These are phyloP conservation scores for Hypomontagnella submonticulosa DNA, from an alignment of 495 filamentous ascomycete species.

Conservation along the genomic window DNA sequence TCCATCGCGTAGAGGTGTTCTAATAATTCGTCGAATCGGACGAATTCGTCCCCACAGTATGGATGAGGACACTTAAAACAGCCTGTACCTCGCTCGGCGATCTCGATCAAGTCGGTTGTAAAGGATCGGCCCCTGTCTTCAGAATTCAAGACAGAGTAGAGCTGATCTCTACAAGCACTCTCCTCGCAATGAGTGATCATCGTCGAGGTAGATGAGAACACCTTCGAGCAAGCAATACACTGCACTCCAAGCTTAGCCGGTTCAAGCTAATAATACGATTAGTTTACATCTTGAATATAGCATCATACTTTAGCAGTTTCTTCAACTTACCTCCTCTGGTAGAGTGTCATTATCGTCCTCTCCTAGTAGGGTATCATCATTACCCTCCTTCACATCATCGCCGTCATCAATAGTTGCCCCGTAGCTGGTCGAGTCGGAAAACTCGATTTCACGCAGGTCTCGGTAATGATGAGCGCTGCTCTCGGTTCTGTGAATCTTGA, in stretches of 20 bases:
- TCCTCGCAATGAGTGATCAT: slow-evolving; percentile 19
- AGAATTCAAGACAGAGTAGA: neutral
- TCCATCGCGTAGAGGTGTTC: neutral
- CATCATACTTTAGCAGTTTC: neutral
- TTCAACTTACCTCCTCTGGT: slow-evolving; percentile 6
- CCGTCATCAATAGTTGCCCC: neutral
- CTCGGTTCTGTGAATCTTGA: neutral
- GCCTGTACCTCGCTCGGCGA: neutral
- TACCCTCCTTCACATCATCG: neutral
- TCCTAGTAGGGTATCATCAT: too few species aligned
- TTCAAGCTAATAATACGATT: neutral
- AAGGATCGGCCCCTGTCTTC: neutral
- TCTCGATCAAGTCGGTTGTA: neutral
- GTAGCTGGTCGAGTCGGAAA: neutral
- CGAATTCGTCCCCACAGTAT: neutral
- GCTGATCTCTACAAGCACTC: neutral
- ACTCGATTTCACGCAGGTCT: slow-evolving; percentile 1
- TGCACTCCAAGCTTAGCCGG: neutral
- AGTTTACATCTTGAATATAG: neutral
- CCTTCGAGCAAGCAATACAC: slow-evolving; percentile 1
- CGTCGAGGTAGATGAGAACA: neutral
- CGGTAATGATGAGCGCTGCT: slow-evolving; percentile 1
- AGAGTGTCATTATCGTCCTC: neutral
- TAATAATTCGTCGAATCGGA: slow-evolving; percentile 4
- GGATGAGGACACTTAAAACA: slow-evolving; percentile 1